These are phyloP conservation scores for Cornus kousa DNA, from an alignment of 148 eudicot genomes.

Conservation along the genomic window DNA sequence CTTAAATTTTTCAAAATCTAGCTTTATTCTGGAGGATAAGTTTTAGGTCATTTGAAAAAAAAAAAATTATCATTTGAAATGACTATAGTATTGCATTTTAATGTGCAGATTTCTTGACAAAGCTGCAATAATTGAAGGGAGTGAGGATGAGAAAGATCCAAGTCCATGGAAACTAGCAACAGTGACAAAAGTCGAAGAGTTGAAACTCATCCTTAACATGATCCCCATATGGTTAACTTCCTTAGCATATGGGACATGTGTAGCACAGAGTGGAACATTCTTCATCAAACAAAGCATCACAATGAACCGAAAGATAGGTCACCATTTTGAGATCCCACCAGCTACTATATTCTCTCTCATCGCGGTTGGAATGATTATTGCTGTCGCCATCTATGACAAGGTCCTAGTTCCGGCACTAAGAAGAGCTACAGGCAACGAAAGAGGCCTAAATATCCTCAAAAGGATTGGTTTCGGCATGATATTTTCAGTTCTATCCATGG, in stretches of 20 bases:
- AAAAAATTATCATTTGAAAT: no score
- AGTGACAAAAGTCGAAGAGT: slow-evolving; percentile 55
- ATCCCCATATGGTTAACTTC: slow-evolving; percentile 59
- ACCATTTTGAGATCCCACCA: slow-evolving; percentile 44
- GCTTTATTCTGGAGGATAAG: no score
- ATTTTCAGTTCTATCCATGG: slow-evolving; percentile 36
- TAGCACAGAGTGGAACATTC: slow-evolving; percentile 43
- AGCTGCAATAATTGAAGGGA: slow-evolving; percentile 39
- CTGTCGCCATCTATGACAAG: slow-evolving; percentile 42
- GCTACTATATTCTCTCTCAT: slow-evolving; percentile 40
- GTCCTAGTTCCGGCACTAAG: slow-evolving; percentile 45
- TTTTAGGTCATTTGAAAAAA: no score
- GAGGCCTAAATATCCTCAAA: slow-evolving; percentile 48
- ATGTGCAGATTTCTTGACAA: slow-evolving; percentile 35
- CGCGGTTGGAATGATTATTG: slow-evolving; percentile 34
- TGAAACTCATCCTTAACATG: slow-evolving; percentile 48
- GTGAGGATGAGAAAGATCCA: slow-evolving; percentile 16
- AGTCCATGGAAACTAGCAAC: slow-evolving; percentile 57
- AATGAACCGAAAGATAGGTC: slow-evolving; percentile 35
- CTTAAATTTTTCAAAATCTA: no score
- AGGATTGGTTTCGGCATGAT: slow-evolving; percentile 63
- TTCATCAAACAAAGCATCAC: slow-evolving; percentile 51
- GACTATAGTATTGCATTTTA: not conserved
- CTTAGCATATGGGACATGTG: slow-evolving; percentile 40
- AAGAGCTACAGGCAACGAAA: slow-evolving; percentile 39